These are phyloP conservation scores for Botryotinia globosa DNA, from an alignment of 2,329 filamentous ascomycete species.

Conservation along the genomic window DNA sequence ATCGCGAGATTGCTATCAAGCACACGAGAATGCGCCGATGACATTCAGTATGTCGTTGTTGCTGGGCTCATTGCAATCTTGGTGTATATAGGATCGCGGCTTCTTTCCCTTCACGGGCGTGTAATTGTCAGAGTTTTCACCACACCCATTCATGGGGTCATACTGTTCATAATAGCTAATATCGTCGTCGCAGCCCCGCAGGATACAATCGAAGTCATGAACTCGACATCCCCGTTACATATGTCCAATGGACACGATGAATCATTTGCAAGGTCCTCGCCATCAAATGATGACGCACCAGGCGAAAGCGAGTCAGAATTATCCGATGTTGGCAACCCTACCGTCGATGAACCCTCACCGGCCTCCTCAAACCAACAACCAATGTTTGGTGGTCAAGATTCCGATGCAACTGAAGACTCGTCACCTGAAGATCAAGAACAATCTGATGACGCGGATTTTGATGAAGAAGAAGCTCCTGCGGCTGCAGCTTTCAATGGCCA, in stretches of 20 bases:
- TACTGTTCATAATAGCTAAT: constrained; percentile 43
- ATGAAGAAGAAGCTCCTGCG: constrained; percentile 61
- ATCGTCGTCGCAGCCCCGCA: constrained; percentile 52
- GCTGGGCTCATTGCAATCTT: constrained; percentile 21
- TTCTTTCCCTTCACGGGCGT: constrained; percentile 26
- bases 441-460: constrained; percentile 72
- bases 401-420: constrained; percentile 36
- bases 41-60: constrained; percentile 23
- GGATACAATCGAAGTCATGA: constrained; percentile 59
- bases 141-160: constrained; percentile 25
- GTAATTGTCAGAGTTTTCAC: constrained; percentile 27
- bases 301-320: constrained; percentile 71
- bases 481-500: constrained; percentile 47
- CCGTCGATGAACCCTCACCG: constrained; percentile 49
- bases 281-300: constrained; percentile 42
- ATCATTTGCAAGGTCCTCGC: constrained; percentile 49
- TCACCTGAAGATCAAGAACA: constrained; percentile 47
- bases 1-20: constrained; percentile 26
- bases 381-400: constrained; percentile 36
- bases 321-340: constrained; percentile 65
- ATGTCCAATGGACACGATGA: constrained; percentile 65
- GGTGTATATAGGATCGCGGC: constrained; percentile 30
- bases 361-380: constrained; percentile 44
- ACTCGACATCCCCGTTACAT: constrained; percentile 59
- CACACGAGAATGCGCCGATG: constrained; percentile 36